Conservation (phyloP, 2,329 filamentous ascomycete genomes). For the Penicillium digitatum region DNA sequence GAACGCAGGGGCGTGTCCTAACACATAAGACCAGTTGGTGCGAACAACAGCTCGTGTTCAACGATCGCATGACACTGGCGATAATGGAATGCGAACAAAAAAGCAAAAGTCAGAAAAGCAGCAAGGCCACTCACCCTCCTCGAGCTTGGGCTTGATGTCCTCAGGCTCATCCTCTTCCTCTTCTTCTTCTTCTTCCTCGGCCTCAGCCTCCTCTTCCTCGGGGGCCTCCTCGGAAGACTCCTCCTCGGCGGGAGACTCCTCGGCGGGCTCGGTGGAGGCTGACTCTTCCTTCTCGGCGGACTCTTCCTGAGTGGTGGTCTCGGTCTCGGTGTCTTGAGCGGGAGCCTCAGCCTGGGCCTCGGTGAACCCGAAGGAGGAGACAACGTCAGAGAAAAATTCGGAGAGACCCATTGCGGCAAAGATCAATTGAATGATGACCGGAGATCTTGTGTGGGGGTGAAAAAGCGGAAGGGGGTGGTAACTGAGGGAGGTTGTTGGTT, state of each 20-base stretch:
- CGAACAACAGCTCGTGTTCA: background rate
- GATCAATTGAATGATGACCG: constrained; percentile 33
- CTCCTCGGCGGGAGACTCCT: constrained; percentile 47
- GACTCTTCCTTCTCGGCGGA: constrained; percentile 37
- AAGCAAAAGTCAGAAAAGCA: background rate
- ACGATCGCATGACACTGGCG: background rate
- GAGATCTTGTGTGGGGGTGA: constrained; percentile 23
- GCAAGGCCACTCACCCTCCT: constrained; percentile 71
- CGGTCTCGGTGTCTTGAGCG: constrained; percentile 49
- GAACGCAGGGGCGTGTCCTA: constrained; percentile 2
- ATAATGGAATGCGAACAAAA: background rate
- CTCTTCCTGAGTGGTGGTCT: constrained; percentile 42
- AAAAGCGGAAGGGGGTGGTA: constrained; percentile 28
- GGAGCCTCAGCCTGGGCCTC: constrained; percentile 60
- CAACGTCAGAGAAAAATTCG: constrained; percentile 62
- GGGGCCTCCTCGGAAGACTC: constrained; percentile 50
- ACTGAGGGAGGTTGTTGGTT: constrained; percentile 36
- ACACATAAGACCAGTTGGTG: background rate
- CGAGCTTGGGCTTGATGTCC: constrained; percentile 81
- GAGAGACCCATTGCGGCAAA: constrained; percentile 57
- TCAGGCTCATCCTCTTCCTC: constrained; percentile 77
- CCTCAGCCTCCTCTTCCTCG: constrained; percentile 53
- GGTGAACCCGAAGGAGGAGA: constrained; percentile 60
- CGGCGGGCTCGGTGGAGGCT: constrained; percentile 29
- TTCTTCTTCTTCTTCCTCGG: constrained; percentile 67